These are phyloP conservation scores for Aureobasidium sp. DNA, from an alignment of 2,329 filamentous ascomycete genomes.

Conservation along the genomic window DNA sequence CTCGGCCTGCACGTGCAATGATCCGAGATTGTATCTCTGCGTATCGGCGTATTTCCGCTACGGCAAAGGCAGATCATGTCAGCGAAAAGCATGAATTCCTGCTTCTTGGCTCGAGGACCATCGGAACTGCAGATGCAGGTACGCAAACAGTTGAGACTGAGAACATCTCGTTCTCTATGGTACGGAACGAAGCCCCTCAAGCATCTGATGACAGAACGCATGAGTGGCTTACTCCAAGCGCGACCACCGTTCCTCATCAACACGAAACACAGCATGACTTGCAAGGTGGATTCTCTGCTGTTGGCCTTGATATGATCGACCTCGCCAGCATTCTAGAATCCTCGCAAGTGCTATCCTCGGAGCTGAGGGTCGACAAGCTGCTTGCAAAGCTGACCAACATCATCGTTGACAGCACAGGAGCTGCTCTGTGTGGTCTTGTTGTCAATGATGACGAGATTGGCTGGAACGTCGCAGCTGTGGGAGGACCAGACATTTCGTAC, in stretches of 20 bases:
- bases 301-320: constrained; percentile 71
- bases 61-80: constrained; percentile 61
- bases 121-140: constrained; percentile 54
- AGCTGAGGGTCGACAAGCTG: constrained; percentile 66
- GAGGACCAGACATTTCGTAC: constrained; percentile 51
- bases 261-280: constrained; percentile 28
- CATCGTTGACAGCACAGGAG: constrained; percentile 69
- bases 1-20: constrained; percentile 61
- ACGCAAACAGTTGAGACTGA: constrained; percentile 57
- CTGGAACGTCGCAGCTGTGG: constrained; percentile 69
- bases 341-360: constrained; percentile 72
- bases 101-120: constrained; percentile 55
- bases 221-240: constrained; percentile 41
- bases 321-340: constrained; percentile 70
- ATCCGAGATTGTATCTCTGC: constrained; percentile 60
- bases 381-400: constrained; percentile 77
- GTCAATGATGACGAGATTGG: constrained; percentile 59
- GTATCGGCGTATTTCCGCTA: constrained; percentile 62
- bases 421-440: constrained; percentile 65
- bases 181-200: constrained; percentile 36
- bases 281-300: constrained; percentile 58
- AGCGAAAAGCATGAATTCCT: constrained; percentile 62
- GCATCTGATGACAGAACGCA: constrained; percentile 40
- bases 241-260: constrained; percentile 25
- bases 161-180: constrained; percentile 36